Base-by-base conservation (phyloP, 192 early-diverging fungal genomes). In the Backusella luteola region DNA sequence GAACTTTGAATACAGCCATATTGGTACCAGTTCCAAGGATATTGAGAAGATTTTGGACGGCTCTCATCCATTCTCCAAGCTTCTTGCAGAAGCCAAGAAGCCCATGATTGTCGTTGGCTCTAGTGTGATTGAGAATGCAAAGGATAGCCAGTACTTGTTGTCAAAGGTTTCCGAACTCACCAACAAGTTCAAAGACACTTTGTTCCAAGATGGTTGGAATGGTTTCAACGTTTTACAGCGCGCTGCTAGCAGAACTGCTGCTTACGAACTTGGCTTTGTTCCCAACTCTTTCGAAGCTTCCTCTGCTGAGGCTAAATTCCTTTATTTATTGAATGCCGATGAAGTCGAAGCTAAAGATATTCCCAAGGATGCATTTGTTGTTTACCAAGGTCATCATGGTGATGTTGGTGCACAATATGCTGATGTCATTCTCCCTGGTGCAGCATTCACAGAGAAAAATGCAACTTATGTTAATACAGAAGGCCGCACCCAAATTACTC, bases 381-480 rank as follows among this genome's bases (percentile, higher is more conserved):
- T 99, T 46, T 99, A 99, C 88, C 97, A 99, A 86, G 97, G 97
- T 39, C 97, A 99, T 89, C 97, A 99, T 86, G 97, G 97, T 79
- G 97, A 99, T 85, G 87, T 86, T 49, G 97, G 97, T 52, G 97
- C 97, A 9, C 90, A 94, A 72, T 92, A 92, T 56, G 97, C 97
- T 23, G 95, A 99, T 83, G 95, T 99, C 38, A 91, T 99, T 74
- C 89, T 99, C 76, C 97, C 97, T 26, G 96, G 93, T 34, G 86
- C 96, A 0, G 95, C 96, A 9, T 99, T 97, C 81, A 98, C 96
- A 3, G 97, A 99, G 83, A 99, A 99, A 89, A 82, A 89, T 32
- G 94, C 93, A 19, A 99, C 97, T 29, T 99, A 89, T 80, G 93
- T 99, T 67, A 99, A 97, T 89, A 97, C 96, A 15, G 97, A 99